Percentiles rank a stretch among this genome's conserved stretches.
Conservation (phyloP, 1,139 yeast species). For the Debaryomyces robertsiae region DNA sequence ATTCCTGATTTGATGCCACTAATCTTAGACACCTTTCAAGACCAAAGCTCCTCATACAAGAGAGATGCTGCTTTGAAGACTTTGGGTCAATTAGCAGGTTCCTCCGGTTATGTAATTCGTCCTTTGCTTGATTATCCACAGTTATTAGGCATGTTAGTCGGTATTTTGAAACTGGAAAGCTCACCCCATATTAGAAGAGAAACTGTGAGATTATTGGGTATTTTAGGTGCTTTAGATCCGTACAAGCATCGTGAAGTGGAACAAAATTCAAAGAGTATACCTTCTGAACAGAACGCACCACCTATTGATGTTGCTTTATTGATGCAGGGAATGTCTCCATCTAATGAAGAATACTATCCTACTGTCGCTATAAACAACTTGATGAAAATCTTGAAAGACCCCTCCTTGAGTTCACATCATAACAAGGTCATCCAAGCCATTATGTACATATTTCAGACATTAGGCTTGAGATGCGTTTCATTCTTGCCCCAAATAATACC, state of each 20-base stretch:
- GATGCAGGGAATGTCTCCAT: slow-evolving; percentile 94
- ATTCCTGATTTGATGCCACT: slow-evolving; percentile 82
- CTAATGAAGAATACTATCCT: slow-evolving; percentile 91
- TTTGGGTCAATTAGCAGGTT: slow-evolving; percentile 83
- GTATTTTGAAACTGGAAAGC: slow-evolving; percentile 78
- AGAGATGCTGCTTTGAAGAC: slow-evolving; percentile 89
- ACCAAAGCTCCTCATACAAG: slow-evolving; percentile 82
- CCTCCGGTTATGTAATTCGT: slow-evolving; percentile 93
- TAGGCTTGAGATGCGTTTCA: slow-evolving; percentile 86
- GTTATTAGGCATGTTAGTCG: slow-evolving; percentile 76
- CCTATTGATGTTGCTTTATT: slow-evolving; percentile 87
- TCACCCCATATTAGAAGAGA: slow-evolving; percentile 77
- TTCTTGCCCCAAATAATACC: slow-evolving; percentile 87
- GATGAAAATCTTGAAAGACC: slow-evolving; percentile 80
- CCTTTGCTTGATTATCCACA: slow-evolving; percentile 93
- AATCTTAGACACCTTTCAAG: slow-evolving; percentile 84
- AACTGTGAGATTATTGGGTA: slow-evolving; percentile 86
- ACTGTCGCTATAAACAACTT: slow-evolving; percentile 89
- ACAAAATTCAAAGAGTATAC: slow-evolving; percentile 59
- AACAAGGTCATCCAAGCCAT: slow-evolving; percentile 90
- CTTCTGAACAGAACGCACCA: slow-evolving; percentile 82
- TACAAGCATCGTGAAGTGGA: slow-evolving; percentile 93
- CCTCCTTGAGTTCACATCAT: slow-evolving; percentile 83
- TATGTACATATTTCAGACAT: slow-evolving; percentile 83
- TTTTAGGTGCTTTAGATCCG: slow-evolving; percentile 95